Evolutionary conservation across 1,284 basidiomycete species (phyloP).

Genomic region (Trametes pubescens): DNA sequence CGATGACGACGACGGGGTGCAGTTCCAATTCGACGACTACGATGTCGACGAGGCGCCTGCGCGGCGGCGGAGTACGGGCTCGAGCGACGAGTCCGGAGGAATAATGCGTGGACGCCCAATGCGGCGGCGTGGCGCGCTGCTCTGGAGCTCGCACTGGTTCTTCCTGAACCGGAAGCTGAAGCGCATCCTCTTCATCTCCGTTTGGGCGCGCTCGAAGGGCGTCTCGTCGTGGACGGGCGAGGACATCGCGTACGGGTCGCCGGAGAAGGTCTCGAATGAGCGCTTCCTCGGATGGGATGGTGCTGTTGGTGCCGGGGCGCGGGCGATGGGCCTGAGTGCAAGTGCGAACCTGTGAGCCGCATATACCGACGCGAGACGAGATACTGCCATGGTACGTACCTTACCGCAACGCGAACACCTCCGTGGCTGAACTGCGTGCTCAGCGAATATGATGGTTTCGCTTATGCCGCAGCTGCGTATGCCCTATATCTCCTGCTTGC

Average conservation of each 20-base stretch:
- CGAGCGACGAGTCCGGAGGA: conserved; percentile 41
- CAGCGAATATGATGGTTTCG: conserved; percentile 13
- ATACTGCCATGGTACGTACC: conserved; percentile 17
- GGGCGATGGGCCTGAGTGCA: conserved; percentile 67
- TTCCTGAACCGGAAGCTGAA: conserved; percentile 95
- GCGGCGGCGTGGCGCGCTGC: conserved; percentile 72
- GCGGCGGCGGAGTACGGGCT: conserved; percentile 47
- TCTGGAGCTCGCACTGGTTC: conserved; percentile 99
- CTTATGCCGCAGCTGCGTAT: conserved; percentile 12
- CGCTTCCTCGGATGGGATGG: conserved; percentile 83
- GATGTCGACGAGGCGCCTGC: conserved; percentile 70
- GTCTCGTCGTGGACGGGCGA: conserved; percentile 62
- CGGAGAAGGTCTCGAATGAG: conserved; percentile 51
- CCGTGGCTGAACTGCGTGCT: conserved; percentile 20
- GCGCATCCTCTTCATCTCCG: conserved; percentile 91
- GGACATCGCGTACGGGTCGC: conserved; percentile 45
- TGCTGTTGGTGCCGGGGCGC: conserved; percentile 74
- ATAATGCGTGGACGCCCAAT: conserved; percentile 16
- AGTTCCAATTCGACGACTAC: conserved; percentile 83
- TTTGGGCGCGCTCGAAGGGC: conserved; percentile 88
- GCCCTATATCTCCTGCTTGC: conserved; percentile 11
- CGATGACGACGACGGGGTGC: conserved; percentile 64
- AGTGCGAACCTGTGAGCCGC: conserved; percentile 26
- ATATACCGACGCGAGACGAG: neutral
- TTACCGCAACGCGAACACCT: neutral